Evolutionary conservation across 441 rosid species (phyloP), one percentile per base, ranked within the genome.

Genomic region (Erysimum pusillum): DNA sequence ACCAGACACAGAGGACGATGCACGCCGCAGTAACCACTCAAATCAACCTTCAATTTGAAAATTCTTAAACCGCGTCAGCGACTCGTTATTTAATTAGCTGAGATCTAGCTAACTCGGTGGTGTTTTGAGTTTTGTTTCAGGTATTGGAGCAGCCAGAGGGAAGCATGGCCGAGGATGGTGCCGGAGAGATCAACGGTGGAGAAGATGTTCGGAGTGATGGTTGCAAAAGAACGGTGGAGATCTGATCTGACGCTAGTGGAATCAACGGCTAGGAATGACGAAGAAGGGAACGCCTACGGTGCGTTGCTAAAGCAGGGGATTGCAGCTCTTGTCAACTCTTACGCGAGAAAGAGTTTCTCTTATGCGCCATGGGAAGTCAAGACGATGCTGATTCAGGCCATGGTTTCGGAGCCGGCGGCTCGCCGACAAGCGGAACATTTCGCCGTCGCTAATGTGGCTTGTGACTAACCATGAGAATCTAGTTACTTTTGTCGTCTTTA

Each of bases 91-190:
- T 53, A 5, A 11, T 14, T 57, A 8, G 35, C 25, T 20, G 25
- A 41, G 63, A 71, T 66, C 31, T 28, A 28, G 31, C 73, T 73
- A 56, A 67, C 11, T 53, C 14, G 14, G 17, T 73, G 44, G 20
- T 39, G 46, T 3, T 0, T 9, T 10, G 63, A 17, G 22, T 25
- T 46, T 65, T 48, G 7, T 17, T 66, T 4, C 79, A 92, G 98
- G 88, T 92, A 82, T 80, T 94, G 98, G 98, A 88, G 91, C 82
- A 86, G 92, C 81, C 72, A 79, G 82, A 83, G 82, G 46, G 96
- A 90, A 80, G 83, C 85, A 60, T 91, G 97, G 97, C 98, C 98
- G 9, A 86, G 85, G 84, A 91, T 91, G 97, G 89, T 94, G 11
- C 97, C 98, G 1, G 85, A 84, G 75, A 81, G 84, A 59, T 88